Percentiles rank a stretch among this genome's conserved stretches.
Evolutionary conservation across 192 early-diverging fungal genomes (phyloP).

Genomic region (Podila epigama): DNA sequence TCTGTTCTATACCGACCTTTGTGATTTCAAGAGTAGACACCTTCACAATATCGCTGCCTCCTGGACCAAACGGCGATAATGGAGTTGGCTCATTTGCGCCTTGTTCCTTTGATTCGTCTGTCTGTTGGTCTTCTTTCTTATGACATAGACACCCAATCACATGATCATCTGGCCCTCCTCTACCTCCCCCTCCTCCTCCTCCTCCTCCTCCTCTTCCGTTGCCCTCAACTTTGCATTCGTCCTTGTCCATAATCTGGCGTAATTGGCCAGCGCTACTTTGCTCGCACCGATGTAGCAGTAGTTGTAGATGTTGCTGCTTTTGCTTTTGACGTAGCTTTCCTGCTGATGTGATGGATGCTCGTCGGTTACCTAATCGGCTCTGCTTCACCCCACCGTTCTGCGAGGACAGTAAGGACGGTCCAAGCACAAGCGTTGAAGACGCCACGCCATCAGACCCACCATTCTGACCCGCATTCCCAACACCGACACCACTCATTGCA

Average conservation of each 20-base stretch:
- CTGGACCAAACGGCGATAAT: too few species aligned
- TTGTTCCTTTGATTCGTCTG: too few species aligned
- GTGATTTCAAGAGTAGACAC: too few species aligned
- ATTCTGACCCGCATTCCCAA: background rate
- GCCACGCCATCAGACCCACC: background rate
- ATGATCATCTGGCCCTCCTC: background rate
- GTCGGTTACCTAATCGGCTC: background rate
- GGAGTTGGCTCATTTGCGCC: too few species aligned
- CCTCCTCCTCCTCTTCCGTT: too few species aligned
- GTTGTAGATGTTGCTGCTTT: constrained; percentile 1
- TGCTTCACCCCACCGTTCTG: constrained; percentile 14
- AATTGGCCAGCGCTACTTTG: background rate
- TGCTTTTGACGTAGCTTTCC: constrained; percentile 8
- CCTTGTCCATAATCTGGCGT: constrained; percentile 3
- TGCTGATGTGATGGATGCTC: background rate
- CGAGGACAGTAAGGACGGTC: background rate
- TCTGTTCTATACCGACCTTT: too few species aligned
- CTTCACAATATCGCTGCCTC: too few species aligned
- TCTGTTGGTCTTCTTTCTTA: too few species aligned
- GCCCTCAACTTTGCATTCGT: background rate
- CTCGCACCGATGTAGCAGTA: background rate
- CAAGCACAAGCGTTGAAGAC: background rate
- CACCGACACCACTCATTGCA: background rate
- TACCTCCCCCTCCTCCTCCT: too few species aligned
- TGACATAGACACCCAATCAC: background rate